Conservation (phyloP, 768 basidiomycete species). For the Rhizopogon vulgaris region DNA sequence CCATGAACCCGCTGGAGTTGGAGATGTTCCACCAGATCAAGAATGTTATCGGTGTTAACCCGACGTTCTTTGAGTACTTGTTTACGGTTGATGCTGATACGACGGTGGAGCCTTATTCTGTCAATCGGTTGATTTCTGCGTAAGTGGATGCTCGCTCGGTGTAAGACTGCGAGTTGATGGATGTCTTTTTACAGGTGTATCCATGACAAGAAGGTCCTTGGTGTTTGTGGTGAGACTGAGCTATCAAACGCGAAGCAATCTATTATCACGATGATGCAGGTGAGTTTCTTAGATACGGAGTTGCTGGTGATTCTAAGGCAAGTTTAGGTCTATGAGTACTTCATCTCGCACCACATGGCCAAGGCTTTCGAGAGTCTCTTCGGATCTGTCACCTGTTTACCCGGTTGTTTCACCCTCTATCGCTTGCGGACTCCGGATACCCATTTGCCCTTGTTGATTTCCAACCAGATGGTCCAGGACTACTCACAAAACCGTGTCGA, state of each 20-base stretch:
- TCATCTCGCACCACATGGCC: slow-evolving; percentile 97
- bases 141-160: slow-evolving; percentile 37
- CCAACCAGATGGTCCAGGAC: slow-evolving; percentile 84
- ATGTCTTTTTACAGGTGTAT: slow-evolving; percentile 65
- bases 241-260: slow-evolving; percentile 93
- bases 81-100: slow-evolving; percentile 96
- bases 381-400: slow-evolving; percentile 96
- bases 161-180: neutral
- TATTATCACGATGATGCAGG: slow-evolving; percentile 96
- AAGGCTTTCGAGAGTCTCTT: slow-evolving; percentile 97
- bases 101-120: slow-evolving; percentile 78
- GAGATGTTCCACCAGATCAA: slow-evolving; percentile 99
- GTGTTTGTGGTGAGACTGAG: slow-evolving; percentile 92
- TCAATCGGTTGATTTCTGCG: slow-evolving; percentile 92
- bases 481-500: slow-evolving; percentile 96
- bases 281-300: slow-evolving; percentile 19
- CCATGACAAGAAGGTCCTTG: slow-evolving; percentile 91
- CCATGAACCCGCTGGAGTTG: slow-evolving; percentile 94
- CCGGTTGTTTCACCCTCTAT: slow-evolving; percentile 98
- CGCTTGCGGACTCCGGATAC: slow-evolving; percentile 91
- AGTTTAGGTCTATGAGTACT: slow-evolving; percentile 91
- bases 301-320: neutral
- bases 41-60: slow-evolving; percentile 99
- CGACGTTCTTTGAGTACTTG: slow-evolving; percentile 94
- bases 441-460: slow-evolving; percentile 90